These are phyloP conservation scores for Xylariaceae sp. DNA, from an alignment of 2,329 filamentous ascomycete species.

Conservation along the genomic window DNA sequence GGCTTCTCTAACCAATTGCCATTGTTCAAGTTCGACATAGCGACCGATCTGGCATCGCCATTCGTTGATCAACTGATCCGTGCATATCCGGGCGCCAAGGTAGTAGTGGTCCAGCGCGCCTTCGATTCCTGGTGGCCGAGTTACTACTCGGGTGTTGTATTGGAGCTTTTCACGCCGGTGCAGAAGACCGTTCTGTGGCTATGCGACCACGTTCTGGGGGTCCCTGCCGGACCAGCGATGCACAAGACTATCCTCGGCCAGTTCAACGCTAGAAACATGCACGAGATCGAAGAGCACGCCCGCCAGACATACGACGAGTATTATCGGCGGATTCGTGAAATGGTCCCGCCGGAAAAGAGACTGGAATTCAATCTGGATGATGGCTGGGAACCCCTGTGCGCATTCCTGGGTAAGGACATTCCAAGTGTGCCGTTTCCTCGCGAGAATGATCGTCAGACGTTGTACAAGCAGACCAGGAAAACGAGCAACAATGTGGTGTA, in stretches of 20 bases:
- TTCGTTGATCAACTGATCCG: constrained; percentile 19
- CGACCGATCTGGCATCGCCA: constrained; percentile 19
- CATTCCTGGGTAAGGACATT: constrained; percentile 2
- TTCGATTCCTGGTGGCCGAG: constrained; percentile 25
- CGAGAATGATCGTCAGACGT: not conserved
- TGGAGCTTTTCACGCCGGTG: not conserved
- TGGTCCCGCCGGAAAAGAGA: constrained; percentile 3
- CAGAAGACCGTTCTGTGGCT: not conserved
- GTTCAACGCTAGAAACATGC: constrained; percentile 1
- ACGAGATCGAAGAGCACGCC: not conserved
- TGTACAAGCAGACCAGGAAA: not conserved
- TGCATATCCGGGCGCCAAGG: constrained; percentile 23
- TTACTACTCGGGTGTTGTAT: constrained; percentile 2
- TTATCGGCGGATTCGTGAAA: not conserved
- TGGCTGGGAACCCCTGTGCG: constrained; percentile 8
- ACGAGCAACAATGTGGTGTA: not conserved
- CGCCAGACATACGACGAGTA: constrained; percentile 6
- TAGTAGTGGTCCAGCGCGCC: constrained; percentile 24
- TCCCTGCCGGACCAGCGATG: constrained; percentile 1
- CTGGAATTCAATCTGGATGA: constrained; percentile 6
- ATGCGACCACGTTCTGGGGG: not conserved
- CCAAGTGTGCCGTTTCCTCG: constrained; percentile 4
- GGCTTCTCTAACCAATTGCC: not conserved
- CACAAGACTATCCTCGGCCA: constrained; percentile 2
- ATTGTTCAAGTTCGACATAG: constrained; percentile 14